These are phyloP conservation scores for Nemania serpens DNA, from an alignment of 2,329 filamentous ascomycete genomes.

Conservation along the genomic window DNA sequence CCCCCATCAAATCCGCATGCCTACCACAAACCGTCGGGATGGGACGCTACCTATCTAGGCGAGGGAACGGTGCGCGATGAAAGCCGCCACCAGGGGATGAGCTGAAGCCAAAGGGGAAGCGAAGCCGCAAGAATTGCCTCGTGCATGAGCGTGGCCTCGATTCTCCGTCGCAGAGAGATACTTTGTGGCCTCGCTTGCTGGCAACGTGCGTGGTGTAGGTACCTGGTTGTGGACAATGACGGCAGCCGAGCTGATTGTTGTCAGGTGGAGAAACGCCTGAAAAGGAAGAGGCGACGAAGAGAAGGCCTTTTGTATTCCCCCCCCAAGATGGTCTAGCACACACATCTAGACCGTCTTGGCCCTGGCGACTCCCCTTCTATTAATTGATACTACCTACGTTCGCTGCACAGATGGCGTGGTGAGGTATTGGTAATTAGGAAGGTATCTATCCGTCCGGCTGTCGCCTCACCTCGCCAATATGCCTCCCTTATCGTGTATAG, in stretches of 20 bases:
- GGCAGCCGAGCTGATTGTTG: too few species aligned
- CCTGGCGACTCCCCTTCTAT: background rate
- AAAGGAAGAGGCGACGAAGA: background rate
- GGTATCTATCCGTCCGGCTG: too few species aligned
- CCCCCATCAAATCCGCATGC: background rate
- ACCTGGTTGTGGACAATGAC: too few species aligned
- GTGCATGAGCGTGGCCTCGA: conserved; percentile 8
- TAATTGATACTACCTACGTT: background rate
- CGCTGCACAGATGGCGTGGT: background rate
- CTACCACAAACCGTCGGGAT: background rate
- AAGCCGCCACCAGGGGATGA: background rate
- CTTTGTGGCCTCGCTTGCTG: background rate
- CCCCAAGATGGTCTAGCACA: background rate
- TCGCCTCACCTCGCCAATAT: background rate
- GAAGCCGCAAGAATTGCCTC: conserved; percentile 18
- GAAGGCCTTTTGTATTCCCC: background rate
- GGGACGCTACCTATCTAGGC: background rate
- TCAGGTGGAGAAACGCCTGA: background rate
- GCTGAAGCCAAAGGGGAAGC: conserved; percentile 17
- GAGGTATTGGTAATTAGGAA: too few species aligned
- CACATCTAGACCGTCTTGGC: conserved; percentile 2
- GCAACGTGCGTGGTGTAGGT: background rate
- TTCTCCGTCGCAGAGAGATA: background rate
- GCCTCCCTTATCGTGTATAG: background rate
- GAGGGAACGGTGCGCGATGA: background rate